Evolutionary conservation across 2,329 filamentous ascomycete genomes (phyloP), one percentile per base, ranked within the genome.

Genomic region (Calonectria naviculata): DNA sequence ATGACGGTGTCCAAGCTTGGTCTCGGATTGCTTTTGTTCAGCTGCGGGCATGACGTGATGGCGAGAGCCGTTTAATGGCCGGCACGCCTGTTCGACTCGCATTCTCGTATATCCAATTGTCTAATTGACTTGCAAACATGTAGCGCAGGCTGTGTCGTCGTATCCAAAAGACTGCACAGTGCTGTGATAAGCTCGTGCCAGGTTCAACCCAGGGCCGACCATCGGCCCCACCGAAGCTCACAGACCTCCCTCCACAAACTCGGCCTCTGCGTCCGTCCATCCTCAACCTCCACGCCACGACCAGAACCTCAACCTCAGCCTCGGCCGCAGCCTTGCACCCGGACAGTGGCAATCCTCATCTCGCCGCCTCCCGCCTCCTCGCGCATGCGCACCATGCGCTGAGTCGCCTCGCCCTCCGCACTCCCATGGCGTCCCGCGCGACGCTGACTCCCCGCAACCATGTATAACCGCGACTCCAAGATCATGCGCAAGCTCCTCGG

Each of bases 401-500:
- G 17, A 47, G 38, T 66, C 69, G 72, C 65, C 56, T n/a, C 38
- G 67, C 78, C 69, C 75, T 41, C 12, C 17, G 38, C n/a, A 52
- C 15, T 47, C 67, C 71, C 65, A 84, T 84, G 83, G 83, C 81
- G 80, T 78, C 77, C 71, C 75, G 71, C 73, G 71, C 71, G 74
- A 74, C 71, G 76, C 74, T 75, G 73, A 67, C 77, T 67, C 76
- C 68, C 76, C 74, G 73, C 75, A 73, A 80, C 67, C 73, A 88
- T 88, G 86, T 88, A 88, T 81, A 88, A 86, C 73, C 86, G 84
- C 81, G 84, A 89, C 75, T 87, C 85, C 71, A 88, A 84, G 81
- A 89, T 89, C 73, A 90, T 91, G 87, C 88, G 89, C 80, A 89
- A 90, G 83, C 86, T 91, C 28, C 87, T 91, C 36, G 89, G 89